Base-by-base conservation (phyloP, 306 rosid species). In the Arachis hypogaea region DNA sequence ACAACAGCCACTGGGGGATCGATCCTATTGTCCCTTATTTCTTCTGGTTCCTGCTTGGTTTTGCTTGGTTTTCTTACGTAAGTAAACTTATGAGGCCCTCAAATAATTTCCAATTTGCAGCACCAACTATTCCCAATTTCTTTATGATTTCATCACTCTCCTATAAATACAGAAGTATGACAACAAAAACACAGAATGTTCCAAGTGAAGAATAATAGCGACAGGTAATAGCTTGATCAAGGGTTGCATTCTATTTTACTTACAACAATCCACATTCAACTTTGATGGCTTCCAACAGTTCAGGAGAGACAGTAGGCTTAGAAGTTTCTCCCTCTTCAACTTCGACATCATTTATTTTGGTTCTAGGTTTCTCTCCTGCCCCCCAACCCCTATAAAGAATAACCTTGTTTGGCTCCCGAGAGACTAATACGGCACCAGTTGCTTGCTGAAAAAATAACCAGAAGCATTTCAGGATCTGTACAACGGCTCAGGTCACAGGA, bases 311-410 rank as follows among this genome's bases (percentile, higher is more conserved):
- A 30, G 10, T 41, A 22, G 72, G 86, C 62, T 56, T 79, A 76
- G 81, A 22, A 46, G 29, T 72, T 56, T 69, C 69, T 67, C 58
- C 82, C 75, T 66, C 66, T 57, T 7, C 59, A 40, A 9, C 47
- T 16, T 63, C 51, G 9, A 41, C 71, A 42, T 16, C 62, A 29
- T 78, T 80, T 76, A 74, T 66, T 38, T 55, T 62, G 38, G 65
- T 9, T 14, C 54, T 66, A 52, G 59, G 80, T 49, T 65, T 68
- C 63, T 81, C 85, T 83, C 65, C 90, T 44, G 85, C 90, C 28
- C 93, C 97, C 97, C 98, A 91, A 49, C 97, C 97, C 78, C 97
- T 73, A 81, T 89, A 94, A 72, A 94, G 93, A 73, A 94, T 86
- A 58, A 94, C 82, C 73, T 91, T 94, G 82, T 83, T 85, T 14